Evolutionary conservation across 2,329 filamentous ascomycete genomes (phyloP).

Genomic region (Colletotrichum navitas): DNA sequence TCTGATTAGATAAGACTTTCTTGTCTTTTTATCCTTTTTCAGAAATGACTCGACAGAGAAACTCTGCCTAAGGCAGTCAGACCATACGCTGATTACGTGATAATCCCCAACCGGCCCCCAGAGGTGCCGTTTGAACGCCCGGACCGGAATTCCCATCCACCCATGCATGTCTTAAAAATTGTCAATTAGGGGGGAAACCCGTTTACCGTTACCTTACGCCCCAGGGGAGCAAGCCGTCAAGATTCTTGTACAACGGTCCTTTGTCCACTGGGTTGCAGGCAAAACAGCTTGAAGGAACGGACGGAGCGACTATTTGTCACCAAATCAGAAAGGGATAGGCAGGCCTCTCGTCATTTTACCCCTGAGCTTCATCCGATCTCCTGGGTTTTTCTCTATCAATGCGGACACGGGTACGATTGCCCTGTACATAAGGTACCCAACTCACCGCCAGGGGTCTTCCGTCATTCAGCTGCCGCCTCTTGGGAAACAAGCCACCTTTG

Average conservation of each 20-base stretch:
- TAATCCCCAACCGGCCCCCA: constrained; percentile 17
- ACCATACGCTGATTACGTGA: not conserved
- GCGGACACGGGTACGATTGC: not conserved
- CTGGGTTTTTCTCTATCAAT: constrained; percentile 2
- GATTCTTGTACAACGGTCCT: constrained; percentile 39
- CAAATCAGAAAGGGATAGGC: not conserved
- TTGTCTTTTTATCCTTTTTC: not conserved
- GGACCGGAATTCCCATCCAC: constrained; percentile 30
- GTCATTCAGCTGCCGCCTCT: constrained; percentile 20
- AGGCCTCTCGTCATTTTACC: constrained; percentile 3
- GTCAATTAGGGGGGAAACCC: constrained; percentile 32
- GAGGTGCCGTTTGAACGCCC: constrained; percentile 33
- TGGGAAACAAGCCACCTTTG: constrained; percentile 41
- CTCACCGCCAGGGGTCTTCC: constrained; percentile 2
- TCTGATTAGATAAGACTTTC: constrained; percentile 30
- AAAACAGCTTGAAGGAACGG: constrained; percentile 24
- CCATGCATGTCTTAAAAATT: constrained; percentile 41
- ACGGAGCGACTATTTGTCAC: constrained; percentile 20
- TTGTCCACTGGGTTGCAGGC: constrained; percentile 28
- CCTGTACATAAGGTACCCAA: constrained; percentile 25
- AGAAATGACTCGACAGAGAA: not conserved
- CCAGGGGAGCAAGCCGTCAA: constrained; percentile 28
- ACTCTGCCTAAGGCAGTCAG: not conserved
- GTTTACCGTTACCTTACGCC: constrained; percentile 21
- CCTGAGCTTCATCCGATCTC: constrained; percentile 6